Conservation (phyloP, 148 eudicot species). For the Chenopodium formosanum region DNA sequence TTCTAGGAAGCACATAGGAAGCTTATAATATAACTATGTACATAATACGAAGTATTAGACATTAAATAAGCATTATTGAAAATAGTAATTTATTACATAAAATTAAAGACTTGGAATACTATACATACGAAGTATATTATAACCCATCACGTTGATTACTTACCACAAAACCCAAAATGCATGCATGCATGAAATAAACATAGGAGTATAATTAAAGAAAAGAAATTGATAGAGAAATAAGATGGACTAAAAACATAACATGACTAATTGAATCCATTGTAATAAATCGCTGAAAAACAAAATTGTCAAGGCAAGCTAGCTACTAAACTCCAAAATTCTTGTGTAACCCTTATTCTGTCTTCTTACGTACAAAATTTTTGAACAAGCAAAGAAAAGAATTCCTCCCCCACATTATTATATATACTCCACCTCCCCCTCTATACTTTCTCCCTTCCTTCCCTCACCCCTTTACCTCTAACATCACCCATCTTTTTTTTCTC, state of each 20-base stretch:
- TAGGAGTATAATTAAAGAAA: too few relatives aligned
- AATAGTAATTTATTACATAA: too few relatives aligned
- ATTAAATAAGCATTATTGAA: too few relatives aligned
- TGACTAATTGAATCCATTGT: conserved; percentile 1
- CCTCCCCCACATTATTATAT: neutral
- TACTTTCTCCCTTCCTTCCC: conserved; percentile 9
- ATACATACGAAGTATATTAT: too few relatives aligned
- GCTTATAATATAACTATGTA: too few relatives aligned
- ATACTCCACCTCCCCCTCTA: conserved; percentile 13
- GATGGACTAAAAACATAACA: neutral
- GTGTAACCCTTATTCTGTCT: conserved; percentile 1
- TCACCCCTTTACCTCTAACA: neutral
- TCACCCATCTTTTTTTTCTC: neutral
- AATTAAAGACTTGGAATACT: too few relatives aligned
- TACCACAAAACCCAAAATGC: too few relatives aligned
- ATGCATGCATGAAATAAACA: too few relatives aligned
- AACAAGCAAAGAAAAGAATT: conserved; percentile 37
- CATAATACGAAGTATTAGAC: too few relatives aligned
- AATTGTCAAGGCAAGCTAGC: conserved; percentile 25
- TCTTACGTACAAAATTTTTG: conserved; percentile 8
- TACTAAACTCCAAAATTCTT: conserved; percentile 16
- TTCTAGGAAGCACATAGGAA: too few relatives aligned
- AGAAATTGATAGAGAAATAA: too few relatives aligned
- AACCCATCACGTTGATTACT: too few relatives aligned
- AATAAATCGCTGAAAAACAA: conserved; percentile 4